These are phyloP conservation scores for Exophiala oligosperma DNA, from an alignment of 2,329 filamentous ascomycete species.

Conservation along the genomic window DNA sequence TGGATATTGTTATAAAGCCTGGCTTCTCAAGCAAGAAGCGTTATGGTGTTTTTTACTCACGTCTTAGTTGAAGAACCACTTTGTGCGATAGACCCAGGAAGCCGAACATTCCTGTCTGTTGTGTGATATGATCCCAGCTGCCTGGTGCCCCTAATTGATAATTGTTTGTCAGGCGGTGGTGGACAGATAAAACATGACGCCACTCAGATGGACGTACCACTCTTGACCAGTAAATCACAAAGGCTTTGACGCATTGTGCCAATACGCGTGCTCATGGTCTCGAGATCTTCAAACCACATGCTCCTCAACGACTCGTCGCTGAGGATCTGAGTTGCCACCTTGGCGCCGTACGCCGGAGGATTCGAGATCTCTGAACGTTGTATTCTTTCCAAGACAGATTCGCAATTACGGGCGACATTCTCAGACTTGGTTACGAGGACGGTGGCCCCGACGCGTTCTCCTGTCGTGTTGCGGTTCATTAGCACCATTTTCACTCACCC, in stretches of 20 bases:
- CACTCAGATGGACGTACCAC: slow-evolving; percentile 16
- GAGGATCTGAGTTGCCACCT: slow-evolving; percentile 33
- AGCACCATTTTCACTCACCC: too few species aligned
- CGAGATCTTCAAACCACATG: slow-evolving; percentile 37
- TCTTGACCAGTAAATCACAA: too few species aligned
- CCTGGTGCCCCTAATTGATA: slow-evolving; percentile 29
- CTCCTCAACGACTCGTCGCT: slow-evolving; percentile 24
- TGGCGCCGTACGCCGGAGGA: slow-evolving; percentile 33
- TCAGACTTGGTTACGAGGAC: not conserved
- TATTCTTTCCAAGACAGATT: not conserved
- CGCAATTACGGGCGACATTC: not conserved
- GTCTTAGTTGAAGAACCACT: slow-evolving; percentile 29
- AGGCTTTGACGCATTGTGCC: slow-evolving; percentile 29
- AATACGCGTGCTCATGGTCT: slow-evolving; percentile 36
- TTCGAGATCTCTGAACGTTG: slow-evolving; percentile 34
- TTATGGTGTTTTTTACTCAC: not conserved
- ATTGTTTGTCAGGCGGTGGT: slow-evolving; percentile 19
- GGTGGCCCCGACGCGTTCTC: not conserved
- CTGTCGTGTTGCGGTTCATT: not conserved
- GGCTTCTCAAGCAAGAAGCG: not conserved
- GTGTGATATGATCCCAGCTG: slow-evolving; percentile 35
- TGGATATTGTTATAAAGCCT: not conserved
- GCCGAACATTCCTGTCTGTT: slow-evolving; percentile 40
- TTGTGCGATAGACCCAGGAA: slow-evolving; percentile 37
- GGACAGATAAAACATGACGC: not conserved